Conservation (phyloP, 163 green algal genomes). For the Scenedesmus sp. region DNA sequence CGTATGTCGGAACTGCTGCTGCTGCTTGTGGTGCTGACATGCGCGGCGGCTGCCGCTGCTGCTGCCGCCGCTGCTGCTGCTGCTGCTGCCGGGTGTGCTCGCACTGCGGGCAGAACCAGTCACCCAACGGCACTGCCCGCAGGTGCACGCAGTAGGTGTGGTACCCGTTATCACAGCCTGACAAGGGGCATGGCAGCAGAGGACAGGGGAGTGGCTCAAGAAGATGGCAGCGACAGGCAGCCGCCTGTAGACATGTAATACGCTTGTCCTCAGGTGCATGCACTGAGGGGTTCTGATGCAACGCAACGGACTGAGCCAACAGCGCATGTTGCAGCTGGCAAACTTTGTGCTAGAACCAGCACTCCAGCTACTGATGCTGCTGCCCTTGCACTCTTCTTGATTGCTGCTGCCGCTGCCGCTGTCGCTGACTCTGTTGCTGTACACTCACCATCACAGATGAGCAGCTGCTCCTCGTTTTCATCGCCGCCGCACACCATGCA, state of each 20-base stretch:
- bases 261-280: neutral
- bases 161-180: slow-evolving; percentile 37
- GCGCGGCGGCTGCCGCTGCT: neutral
- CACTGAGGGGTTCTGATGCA: neutral
- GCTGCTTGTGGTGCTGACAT: neutral
- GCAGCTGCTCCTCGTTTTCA: slow-evolving; percentile 40
- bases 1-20: too few species aligned
- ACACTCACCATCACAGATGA: slow-evolving; percentile 49
- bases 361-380: neutral
- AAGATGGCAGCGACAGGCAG: neutral
- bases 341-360: neutral
- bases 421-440: too few species aligned
- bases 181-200: neutral
- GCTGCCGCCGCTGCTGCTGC: slow-evolving; percentile 1
- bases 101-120: slow-evolving; percentile 41
- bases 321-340: neutral
- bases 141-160: slow-evolving; percentile 46
- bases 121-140: slow-evolving; percentile 9
- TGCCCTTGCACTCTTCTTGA: neutral
- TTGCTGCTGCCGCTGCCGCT: neutral
- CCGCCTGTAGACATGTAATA: neutral
- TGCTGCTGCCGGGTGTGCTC: neutral
- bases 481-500: slow-evolving; percentile 31
- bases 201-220: neutral
- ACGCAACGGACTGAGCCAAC: too few species aligned